Evolutionary conservation across 306 rosid species (phyloP).

Genomic region (Vigna mungo): DNA sequence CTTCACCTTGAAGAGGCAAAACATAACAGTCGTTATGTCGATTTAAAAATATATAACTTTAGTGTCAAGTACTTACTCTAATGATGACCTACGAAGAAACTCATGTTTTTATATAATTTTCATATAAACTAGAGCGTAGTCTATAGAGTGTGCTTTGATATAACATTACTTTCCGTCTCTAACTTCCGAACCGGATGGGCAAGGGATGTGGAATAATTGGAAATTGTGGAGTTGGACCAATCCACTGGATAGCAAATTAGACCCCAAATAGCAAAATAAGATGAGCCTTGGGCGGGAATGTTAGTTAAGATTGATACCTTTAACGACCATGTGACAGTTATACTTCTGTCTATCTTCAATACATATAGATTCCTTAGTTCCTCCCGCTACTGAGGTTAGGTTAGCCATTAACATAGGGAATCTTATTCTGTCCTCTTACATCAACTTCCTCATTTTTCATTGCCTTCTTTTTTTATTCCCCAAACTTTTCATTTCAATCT

Average conservation of each 20-base stretch:
- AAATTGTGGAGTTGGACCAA: slow-evolving; percentile 27
- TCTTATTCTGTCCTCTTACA: slow-evolving; percentile 26
- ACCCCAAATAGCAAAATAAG: not conserved
- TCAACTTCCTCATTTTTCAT: not conserved
- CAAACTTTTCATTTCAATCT: slow-evolving; percentile 11
- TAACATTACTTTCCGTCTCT: not conserved
- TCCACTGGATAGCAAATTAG: slow-evolving; percentile 3
- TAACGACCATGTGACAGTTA: not conserved
- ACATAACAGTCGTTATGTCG: not conserved
- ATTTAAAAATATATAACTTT: not conserved
- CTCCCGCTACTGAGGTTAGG: slow-evolving; percentile 33
- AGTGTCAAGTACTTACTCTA: too few relatives aligned
- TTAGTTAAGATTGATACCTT: slow-evolving; percentile 8
- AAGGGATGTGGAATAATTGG: not conserved
- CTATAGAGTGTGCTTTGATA: too few relatives aligned
- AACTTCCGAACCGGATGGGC: not conserved
- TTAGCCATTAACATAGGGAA: slow-evolving; percentile 47
- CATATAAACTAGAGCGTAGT: too few relatives aligned
- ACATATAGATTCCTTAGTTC: slow-evolving; percentile 48
- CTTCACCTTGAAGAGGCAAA: not conserved
- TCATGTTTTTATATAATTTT: too few relatives aligned
- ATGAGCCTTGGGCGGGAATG: slow-evolving; percentile 3
- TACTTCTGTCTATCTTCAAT: slow-evolving; percentile 28
- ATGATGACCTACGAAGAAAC: too few relatives aligned
- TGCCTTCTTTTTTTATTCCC: slow-evolving; percentile 28